phyloP scores from a whole-genome alignment of 1,139 yeast species.

The Saccharomyces hybrid region DNA sequence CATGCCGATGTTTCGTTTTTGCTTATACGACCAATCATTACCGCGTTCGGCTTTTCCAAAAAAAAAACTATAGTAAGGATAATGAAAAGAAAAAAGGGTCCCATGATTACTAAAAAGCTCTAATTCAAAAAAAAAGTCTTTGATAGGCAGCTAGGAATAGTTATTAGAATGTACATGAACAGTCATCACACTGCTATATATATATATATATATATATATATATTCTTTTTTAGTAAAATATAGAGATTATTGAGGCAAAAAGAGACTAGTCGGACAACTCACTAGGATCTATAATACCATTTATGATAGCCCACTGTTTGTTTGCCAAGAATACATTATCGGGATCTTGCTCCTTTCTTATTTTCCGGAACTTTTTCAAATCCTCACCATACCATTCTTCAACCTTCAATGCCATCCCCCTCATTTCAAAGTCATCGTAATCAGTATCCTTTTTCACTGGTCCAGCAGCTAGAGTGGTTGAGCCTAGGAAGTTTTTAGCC shows the following conservation, averaged over 20 bases:
- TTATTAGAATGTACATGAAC: not conserved
- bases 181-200: not conserved
- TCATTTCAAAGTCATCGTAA: conserved; percentile 62
- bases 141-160: not conserved
- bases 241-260: not conserved
- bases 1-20: not conserved
- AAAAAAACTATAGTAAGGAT: not conserved
- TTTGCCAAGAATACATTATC: conserved; percentile 74
- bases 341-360: conserved; percentile 69
- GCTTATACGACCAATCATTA: conserved; percentile 1
- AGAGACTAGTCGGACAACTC: conserved; percentile 4
- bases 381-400: conserved; percentile 76
- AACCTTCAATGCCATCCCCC: conserved; percentile 66
- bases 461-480: conserved; percentile 36
- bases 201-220: conserved; percentile 1
- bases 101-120: not conserved
- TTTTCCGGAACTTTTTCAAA: conserved; percentile 48
- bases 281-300: conserved; percentile 48
- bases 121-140: not conserved
- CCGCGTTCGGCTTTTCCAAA: not conserved
- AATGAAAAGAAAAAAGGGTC: not conserved
- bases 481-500: conserved; percentile 95
- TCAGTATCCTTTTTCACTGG: conserved; percentile 31
- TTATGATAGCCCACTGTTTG: conserved; percentile 68
- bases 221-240: not conserved